Evolutionary conservation across 768 basidiomycete species (phyloP).

Genomic region (Russula sp.): DNA sequence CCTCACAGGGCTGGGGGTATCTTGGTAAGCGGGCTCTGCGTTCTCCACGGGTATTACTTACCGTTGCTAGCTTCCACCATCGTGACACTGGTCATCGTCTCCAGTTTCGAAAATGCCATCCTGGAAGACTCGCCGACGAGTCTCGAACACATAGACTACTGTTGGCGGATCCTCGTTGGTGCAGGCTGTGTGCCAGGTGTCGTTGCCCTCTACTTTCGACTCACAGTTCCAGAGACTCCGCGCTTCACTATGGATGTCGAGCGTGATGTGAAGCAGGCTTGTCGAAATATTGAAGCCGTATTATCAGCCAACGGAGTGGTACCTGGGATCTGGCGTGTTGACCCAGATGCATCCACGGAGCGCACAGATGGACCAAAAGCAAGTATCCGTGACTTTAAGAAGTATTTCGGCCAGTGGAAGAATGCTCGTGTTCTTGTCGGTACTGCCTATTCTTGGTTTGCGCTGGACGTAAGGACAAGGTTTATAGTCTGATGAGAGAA

Average conservation of each 20-base stretch:
- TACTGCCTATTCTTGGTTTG: conserved; percentile 81
- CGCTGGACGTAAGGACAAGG: conserved; percentile 56
- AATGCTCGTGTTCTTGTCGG: conserved; percentile 78
- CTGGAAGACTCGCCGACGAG: conserved; percentile 38
- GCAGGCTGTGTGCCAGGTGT: conserved; percentile 76
- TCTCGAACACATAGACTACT: conserved; percentile 53
- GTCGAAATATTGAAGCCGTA: conserved; percentile 65
- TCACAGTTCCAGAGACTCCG: conserved; percentile 91
- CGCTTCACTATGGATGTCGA: conserved; percentile 92
- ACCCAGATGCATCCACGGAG: conserved; percentile 51
- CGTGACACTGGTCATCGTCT: conserved; percentile 53
- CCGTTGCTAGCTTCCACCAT: conserved; percentile 48
- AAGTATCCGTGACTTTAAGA: conserved; percentile 53
- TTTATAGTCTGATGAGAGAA: neutral
- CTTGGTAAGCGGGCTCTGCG: conserved; percentile 40
- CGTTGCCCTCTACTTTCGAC: conserved; percentile 83
- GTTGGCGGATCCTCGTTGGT: conserved; percentile 86
- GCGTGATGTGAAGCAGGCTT: conserved; percentile 69
- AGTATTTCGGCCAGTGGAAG: conserved; percentile 64
- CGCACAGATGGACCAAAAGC: conserved; percentile 64
- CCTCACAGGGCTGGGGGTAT: conserved; percentile 84
- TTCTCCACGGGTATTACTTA: neutral
- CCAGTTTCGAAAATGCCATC: conserved; percentile 57
- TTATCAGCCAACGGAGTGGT: conserved; percentile 32
- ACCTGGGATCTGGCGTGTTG: conserved; percentile 36